Percentiles rank a stretch among this genome's conserved stretches.
Evolutionary conservation across 1,139 yeast genomes (phyloP).

Genomic region (Kurtzmaniella quercitrusa): DNA sequence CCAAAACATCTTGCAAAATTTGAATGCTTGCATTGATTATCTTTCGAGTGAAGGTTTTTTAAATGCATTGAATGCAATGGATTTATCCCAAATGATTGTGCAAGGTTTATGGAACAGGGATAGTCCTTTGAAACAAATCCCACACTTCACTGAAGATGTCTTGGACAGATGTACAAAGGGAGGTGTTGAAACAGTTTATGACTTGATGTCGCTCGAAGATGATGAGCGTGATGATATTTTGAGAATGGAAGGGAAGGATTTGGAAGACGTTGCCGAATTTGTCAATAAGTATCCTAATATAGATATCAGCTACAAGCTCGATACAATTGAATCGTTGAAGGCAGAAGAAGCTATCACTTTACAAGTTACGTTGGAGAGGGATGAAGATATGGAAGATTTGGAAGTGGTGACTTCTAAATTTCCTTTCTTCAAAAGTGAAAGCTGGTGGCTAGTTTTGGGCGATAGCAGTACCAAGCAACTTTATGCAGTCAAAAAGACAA

Average conservation of each 20-base stretch:
- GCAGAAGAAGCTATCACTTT: slow-evolving; percentile 45
- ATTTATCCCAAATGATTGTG: slow-evolving; percentile 80
- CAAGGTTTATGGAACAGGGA: slow-evolving; percentile 88
- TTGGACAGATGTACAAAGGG: slow-evolving; percentile 53
- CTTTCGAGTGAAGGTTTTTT: slow-evolving; percentile 77
- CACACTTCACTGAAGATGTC: slow-evolving; percentile 54
- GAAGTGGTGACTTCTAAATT: slow-evolving; percentile 52
- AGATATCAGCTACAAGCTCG: slow-evolving; percentile 57
- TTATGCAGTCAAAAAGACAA: slow-evolving; percentile 69
- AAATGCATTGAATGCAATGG: slow-evolving; percentile 81
- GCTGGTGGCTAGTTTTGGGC: slow-evolving; percentile 89
- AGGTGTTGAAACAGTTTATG: slow-evolving; percentile 71
- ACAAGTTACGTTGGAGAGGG: slow-evolving; percentile 57
- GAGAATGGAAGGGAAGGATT: slow-evolving; percentile 46
- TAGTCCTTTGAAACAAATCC: slow-evolving; percentile 77
- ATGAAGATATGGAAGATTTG: slow-evolving; percentile 70
- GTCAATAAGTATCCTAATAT: slow-evolving; percentile 88
- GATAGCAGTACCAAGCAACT: slow-evolving; percentile 55
- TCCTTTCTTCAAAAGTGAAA: slow-evolving; percentile 62
- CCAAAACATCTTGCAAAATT: slow-evolving; percentile 42
- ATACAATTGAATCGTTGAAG: slow-evolving; percentile 27
- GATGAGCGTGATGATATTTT: slow-evolving; percentile 66
- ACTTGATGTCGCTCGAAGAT: slow-evolving; percentile 81
- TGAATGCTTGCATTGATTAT: slow-evolving; percentile 70
- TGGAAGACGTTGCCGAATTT: slow-evolving; percentile 72